A percentile compares a stretch with the other conserved stretches of the same genome.
Evolutionary conservation across 208 protist genomes (phyloP).

Genomic region (Wallacemonas sp.): DNA sequence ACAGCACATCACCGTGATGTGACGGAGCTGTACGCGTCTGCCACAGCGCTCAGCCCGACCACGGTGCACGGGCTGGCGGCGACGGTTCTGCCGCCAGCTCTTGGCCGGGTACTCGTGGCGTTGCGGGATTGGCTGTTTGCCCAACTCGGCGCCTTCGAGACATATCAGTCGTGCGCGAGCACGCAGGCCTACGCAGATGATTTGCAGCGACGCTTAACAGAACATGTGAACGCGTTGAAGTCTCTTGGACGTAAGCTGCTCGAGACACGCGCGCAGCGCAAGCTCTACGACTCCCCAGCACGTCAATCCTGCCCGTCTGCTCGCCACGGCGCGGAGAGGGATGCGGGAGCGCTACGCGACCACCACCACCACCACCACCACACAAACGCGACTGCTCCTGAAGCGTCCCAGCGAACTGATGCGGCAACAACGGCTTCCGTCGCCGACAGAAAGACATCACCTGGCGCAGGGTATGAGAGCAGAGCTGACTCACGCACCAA

Average conservation of each 20-base stretch:
- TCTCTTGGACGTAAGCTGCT: constrained; percentile 25
- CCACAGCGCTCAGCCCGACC: constrained; percentile 16
- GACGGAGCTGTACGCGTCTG: constrained; percentile 22
- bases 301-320: neutral
- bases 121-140: constrained; percentile 50
- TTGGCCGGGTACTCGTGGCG: constrained; percentile 16
- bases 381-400: too few species aligned
- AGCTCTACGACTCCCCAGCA: constrained; percentile 20
- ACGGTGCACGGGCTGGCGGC: constrained; percentile 18
- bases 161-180: constrained; percentile 31
- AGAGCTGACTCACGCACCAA: too few species aligned
- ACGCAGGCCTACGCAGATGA: constrained; percentile 44
- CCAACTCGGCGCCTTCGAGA: constrained; percentile 37
- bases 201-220: constrained; percentile 43
- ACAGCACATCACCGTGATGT: constrained; percentile 28
- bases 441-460: too few species aligned
- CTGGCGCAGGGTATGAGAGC: too few species aligned
- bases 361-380: neutral
- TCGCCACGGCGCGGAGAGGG: neutral
- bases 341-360: neutral
- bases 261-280: constrained; percentile 39
- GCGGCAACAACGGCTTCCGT: too few species aligned
- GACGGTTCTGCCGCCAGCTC: neutral
- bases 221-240: constrained; percentile 42
- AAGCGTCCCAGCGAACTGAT: too few species aligned